phyloP scores from a whole-genome alignment of 2,329 filamentous ascomycete species.

The Hypoxylon sp. region DNA sequence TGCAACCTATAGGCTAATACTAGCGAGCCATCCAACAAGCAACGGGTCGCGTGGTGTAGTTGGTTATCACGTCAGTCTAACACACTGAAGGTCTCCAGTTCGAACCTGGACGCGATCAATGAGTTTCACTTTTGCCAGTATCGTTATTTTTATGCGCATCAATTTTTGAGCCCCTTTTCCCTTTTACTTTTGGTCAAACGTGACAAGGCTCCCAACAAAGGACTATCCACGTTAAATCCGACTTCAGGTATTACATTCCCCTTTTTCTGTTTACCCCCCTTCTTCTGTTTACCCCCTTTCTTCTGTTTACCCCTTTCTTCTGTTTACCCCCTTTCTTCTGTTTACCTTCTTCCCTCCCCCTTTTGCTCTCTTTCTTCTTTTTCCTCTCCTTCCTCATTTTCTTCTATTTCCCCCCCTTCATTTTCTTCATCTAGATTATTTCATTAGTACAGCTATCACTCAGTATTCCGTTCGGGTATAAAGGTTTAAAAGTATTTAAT shows the following conservation, averaged over 20 bases:
- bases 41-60: slow-evolving; percentile 54
- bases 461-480: not conserved
- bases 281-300: not conserved
- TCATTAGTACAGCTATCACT: not conserved
- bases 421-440: not conserved
- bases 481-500: not conserved
- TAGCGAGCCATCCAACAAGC: not conserved
- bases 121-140: slow-evolving; percentile 1
- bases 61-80: slow-evolving; percentile 67
- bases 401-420: not conserved
- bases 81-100: slow-evolving; percentile 58
- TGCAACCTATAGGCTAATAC: not conserved
- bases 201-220: not conserved
- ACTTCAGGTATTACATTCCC: not conserved
- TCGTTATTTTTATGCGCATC: not conserved
- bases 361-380: not conserved
- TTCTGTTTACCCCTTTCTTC: not conserved
- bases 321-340: not conserved
- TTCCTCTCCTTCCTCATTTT: not conserved
- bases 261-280: not conserved
- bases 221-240: not conserved
- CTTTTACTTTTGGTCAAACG: not conserved
- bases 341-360: too few relatives aligned
- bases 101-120: slow-evolving; percentile 51
- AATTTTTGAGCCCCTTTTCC: not conserved